Conservation (phyloP, 2,329 filamentous ascomycete species). For the Graphilbum sp. region DNA sequence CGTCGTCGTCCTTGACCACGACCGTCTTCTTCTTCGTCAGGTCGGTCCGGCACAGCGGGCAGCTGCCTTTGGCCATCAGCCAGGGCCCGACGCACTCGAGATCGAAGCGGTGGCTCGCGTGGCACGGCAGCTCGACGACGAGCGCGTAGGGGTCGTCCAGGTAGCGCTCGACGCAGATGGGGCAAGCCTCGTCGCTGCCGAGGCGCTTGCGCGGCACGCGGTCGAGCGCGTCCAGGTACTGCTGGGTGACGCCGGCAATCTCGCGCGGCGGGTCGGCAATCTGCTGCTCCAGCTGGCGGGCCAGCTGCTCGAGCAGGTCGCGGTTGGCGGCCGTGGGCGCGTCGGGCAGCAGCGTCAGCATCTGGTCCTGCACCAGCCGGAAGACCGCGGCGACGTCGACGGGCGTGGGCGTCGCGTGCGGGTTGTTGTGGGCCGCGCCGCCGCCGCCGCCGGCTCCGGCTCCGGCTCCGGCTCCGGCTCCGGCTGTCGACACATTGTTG, state of each 20-base stretch:
- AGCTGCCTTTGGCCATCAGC: conserved; percentile 47
- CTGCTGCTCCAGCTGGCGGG: conserved; percentile 29
- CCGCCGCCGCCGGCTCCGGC: background rate
- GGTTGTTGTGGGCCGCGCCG: conserved; percentile 23
- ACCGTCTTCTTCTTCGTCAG: conserved; percentile 36
- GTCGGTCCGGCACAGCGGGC: conserved; percentile 46
- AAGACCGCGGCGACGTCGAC: conserved; percentile 40
- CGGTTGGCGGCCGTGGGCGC: conserved; percentile 32
- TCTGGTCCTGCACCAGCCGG: conserved; percentile 42
- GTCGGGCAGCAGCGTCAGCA: conserved; percentile 31
- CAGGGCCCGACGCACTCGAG: conserved; percentile 53
- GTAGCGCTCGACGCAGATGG: conserved; percentile 46
- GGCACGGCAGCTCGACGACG: conserved; percentile 48
- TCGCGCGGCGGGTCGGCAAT: conserved; percentile 34
- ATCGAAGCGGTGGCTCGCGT: conserved; percentile 41
- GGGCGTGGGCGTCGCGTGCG: conserved; percentile 42
- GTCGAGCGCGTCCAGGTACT: conserved; percentile 42
- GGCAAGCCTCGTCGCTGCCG: conserved; percentile 34
- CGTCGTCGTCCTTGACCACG: conserved; percentile 24
- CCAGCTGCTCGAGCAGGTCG: conserved; percentile 32
- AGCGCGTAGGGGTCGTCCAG: conserved; percentile 45
- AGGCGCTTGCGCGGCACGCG: conserved; percentile 36
- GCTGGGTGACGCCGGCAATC: conserved; percentile 39
- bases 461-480: conserved; percentile 14
- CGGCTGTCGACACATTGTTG: conserved; percentile 28